Percentiles rank a stretch among this genome's conserved stretches.
These are phyloP conservation scores for Trifolium pratense DNA, from an alignment of 306 rosid genomes.

Conservation along the genomic window DNA sequence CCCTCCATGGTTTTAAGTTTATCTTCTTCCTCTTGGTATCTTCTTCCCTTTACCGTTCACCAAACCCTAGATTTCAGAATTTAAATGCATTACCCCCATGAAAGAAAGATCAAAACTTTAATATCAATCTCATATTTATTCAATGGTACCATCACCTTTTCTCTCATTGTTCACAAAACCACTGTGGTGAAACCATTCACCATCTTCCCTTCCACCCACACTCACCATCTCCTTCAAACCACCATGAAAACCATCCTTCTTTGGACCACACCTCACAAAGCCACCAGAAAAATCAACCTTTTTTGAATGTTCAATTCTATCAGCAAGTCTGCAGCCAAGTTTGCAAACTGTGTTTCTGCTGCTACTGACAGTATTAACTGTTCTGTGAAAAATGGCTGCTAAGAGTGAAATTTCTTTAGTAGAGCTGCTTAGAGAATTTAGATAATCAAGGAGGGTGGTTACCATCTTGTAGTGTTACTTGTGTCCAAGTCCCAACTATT, in stretches of 20 bases:
- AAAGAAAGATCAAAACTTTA: not conserved
- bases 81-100: not conserved
- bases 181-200: too few relatives aligned
- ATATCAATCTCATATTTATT: not conserved
- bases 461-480: constrained; percentile 5
- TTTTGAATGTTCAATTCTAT: too few relatives aligned
- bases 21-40: not conserved
- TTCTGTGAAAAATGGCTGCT: constrained; percentile 16
- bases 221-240: too few relatives aligned
- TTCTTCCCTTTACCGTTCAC: not conserved
- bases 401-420: not conserved
- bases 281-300: too few relatives aligned
- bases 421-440: constrained; percentile 8
- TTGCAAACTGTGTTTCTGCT: constrained; percentile 4
- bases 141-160: too few relatives aligned
- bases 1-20: not conserved
- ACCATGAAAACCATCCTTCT: too few relatives aligned
- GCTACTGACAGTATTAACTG: constrained; percentile 4
- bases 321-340: too few relatives aligned
- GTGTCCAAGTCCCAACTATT: constrained; percentile 5
- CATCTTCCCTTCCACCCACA: too few relatives aligned
- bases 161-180: too few relatives aligned
- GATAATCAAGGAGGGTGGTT: constrained; percentile 25
- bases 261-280: too few relatives aligned
- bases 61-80: not conserved